Conservation (phyloP, 139 green algal genomes). For the Haematococcus sp. region DNA sequence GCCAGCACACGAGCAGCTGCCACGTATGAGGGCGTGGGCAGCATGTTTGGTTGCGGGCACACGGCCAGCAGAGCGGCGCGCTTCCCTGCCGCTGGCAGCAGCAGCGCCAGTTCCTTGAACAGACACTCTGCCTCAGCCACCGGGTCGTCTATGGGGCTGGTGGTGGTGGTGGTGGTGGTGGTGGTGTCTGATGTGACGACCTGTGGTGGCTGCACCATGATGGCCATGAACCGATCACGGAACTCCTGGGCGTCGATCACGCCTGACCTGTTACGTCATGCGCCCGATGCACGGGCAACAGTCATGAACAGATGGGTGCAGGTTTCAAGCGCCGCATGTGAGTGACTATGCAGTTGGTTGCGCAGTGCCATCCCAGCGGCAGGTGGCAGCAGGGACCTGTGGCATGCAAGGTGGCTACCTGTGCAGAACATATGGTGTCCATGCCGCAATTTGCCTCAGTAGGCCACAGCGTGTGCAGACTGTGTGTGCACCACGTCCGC, state of each 20-base stretch:
- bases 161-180: too few species aligned
- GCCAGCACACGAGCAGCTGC: not conserved
- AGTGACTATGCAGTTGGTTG: too few species aligned
- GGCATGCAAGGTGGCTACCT: too few species aligned
- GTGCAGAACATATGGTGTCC: not conserved
- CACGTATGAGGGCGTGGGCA: not conserved
- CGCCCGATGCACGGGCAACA: not conserved
- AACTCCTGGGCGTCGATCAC: slow-evolving; percentile 29
- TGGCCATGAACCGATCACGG: slow-evolving; percentile 30
- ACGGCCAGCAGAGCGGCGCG: slow-evolving; percentile 28
- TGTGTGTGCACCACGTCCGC: too few species aligned
- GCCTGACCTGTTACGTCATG: slow-evolving; percentile 18
- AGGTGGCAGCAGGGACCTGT: too few species aligned
- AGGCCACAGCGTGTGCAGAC: too few species aligned
- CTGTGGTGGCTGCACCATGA: slow-evolving; percentile 16
- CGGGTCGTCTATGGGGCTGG: not conserved
- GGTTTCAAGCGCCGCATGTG: not conserved
- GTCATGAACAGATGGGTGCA: not conserved
- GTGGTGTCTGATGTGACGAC: not conserved
- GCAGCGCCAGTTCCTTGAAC: slow-evolving; percentile 40
- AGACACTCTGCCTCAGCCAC: slow-evolving; percentile 18
- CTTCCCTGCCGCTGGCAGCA: slow-evolving; percentile 21
- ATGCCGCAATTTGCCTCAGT: not conserved
- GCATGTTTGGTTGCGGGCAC: slow-evolving; percentile 1
- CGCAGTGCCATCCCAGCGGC: too few species aligned